A percentile compares a stretch with the other conserved stretches of the same genome.
These are phyloP conservation scores for Fusarium ambrosium DNA, from an alignment of 2,329 filamentous ascomycete species.

Conservation along the genomic window DNA sequence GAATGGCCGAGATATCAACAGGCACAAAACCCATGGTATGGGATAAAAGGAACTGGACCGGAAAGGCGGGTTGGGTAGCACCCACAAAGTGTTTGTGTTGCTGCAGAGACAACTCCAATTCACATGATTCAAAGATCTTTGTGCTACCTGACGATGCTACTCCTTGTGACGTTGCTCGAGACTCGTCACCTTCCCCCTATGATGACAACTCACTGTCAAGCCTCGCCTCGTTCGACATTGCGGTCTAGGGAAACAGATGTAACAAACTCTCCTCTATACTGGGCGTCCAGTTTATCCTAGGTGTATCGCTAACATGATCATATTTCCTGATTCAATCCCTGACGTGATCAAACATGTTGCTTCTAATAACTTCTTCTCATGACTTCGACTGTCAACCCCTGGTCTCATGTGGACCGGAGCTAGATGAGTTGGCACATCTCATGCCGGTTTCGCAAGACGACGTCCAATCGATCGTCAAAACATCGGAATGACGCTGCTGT, in stretches of 20 bases:
- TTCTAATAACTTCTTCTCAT: neutral
- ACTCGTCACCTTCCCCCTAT: neutral
- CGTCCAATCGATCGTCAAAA: neutral
- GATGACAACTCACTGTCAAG: neutral
- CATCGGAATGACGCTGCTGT: neutral
- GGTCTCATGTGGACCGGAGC: neutral
- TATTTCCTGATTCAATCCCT: neutral
- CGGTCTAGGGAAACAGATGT: neutral
- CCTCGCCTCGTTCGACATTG: neutral
- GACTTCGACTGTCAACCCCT: neutral
- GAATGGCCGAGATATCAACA: conserved; percentile 26
- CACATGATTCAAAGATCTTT: conserved; percentile 33
- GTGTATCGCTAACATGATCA: neutral
- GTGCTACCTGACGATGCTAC: neutral
- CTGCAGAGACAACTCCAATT: conserved; percentile 45
- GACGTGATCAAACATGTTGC: neutral
- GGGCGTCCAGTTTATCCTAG: neutral
- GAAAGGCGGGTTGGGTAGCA: conserved; percentile 11
- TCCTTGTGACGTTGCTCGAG: neutral
- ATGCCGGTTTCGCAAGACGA: neutral
- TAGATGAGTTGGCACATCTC: neutral
- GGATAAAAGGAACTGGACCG: conserved; percentile 14
- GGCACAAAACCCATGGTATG: conserved; percentile 11
- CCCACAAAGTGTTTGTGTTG: conserved; percentile 11
- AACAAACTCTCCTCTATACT: neutral